Base-by-base conservation (phyloP, 345 rosid genomes). In the Boechera divaricarpa region DNA sequence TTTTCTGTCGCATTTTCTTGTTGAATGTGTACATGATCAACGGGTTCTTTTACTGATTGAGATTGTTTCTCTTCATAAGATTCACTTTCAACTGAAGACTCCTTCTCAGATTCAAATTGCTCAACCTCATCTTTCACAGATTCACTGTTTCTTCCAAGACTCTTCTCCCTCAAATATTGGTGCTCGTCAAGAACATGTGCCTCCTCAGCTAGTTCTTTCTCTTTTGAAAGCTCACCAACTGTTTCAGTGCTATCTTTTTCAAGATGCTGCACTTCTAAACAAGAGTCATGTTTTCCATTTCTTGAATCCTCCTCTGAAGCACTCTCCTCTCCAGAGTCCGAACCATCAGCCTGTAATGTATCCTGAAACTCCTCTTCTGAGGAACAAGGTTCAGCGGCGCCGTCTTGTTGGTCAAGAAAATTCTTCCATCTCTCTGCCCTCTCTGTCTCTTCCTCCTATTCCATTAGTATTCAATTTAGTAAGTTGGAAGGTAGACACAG, bases 381-480 rank as follows among this genome's bases (percentile, higher is more conserved):
- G 45, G 75, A 67, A 67, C 70, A 38, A 38, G 36, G 33, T 10
- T 70, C 79, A 67, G 15, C 74, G 47, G 72, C 32, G 24, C 68
- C 61, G 15, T 79, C 80, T 12, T 82, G 88, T 18, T 79, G 84
- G 78, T 88, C 87, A 79, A 95, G 89, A 70, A 95, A 95, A 70
- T 24, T 73, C 64, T 79, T 82, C 99, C 98, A 92, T 77, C 84
- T 92, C 64, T 66, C 70, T 13, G 83, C 83, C 71, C 98, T 92
- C 83, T 95, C 98, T 51, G 78, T 86, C 85, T 95, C 99, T 85
- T 95, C 98, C 82, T 87, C 93, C 99, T 95, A 83, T 42, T 67
- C 18, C 63, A 69, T 1, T 38, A 36, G 24, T 7, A 35, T 5
- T 10, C 15, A 15, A 21, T 7, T 32, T 38, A 61, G 64, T 15